phyloP scores from a whole-genome alignment of 345 rosid genomes.

The Arabis hirsuta region DNA sequence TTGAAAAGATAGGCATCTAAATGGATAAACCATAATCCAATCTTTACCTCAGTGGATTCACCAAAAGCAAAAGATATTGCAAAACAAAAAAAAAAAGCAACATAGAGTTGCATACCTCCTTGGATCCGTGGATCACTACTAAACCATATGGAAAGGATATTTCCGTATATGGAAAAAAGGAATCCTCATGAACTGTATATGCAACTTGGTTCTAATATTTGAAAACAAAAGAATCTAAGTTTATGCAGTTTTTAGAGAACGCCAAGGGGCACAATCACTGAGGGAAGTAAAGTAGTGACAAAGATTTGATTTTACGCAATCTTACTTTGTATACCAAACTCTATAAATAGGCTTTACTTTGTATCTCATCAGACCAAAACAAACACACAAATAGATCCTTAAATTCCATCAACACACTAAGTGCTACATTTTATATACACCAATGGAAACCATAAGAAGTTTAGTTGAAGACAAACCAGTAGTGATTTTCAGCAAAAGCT shows the following conservation, averaged over 20 bases:
- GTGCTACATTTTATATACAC: constrained; percentile 27
- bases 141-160: constrained; percentile 35
- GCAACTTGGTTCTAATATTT: constrained; percentile 39
- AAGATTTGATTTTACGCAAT: constrained; percentile 37
- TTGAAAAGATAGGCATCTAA: constrained; percentile 45
- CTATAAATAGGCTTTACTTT: constrained; percentile 42
- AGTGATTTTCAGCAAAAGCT: constrained; percentile 86
- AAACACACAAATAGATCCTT: constrained; percentile 16
- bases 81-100: constrained; percentile 14
- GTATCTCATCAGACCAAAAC: constrained; percentile 32
- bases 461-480: constrained; percentile 73
- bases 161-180: constrained; percentile 23
- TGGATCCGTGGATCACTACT: constrained; percentile 35
- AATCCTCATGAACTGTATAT: constrained; percentile 38
- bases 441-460: constrained; percentile 49
- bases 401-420: constrained; percentile 18
- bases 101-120: constrained; percentile 16
- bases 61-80: constrained; percentile 39
- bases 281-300: constrained; percentile 40
- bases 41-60: constrained; percentile 39
- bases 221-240: constrained; percentile 29
- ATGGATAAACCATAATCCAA: constrained; percentile 45
- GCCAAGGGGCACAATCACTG: constrained; percentile 43
- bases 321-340: constrained; percentile 9
- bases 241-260: constrained; percentile 38